Base-by-base conservation (phyloP, 2,329 filamentous ascomycete species). In the Beauveria caledonica region DNA sequence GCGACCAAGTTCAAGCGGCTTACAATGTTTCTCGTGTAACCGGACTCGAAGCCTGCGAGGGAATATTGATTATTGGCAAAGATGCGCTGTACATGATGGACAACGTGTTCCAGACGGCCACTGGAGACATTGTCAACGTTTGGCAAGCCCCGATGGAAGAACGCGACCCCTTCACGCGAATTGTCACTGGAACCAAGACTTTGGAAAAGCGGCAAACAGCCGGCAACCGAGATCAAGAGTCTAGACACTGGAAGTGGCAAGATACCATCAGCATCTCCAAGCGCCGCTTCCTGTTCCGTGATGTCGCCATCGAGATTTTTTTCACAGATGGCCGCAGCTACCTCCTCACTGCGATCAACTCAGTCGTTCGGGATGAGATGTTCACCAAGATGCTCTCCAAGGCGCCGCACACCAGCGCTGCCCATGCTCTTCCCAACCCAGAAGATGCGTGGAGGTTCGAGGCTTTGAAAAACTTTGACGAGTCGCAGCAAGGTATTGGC, bases 311-410 rank as follows among this genome's bases (percentile, higher is more conserved):
- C n/a, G 94, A 99, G 70, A 84, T 97, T 2, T 99, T 99, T 76
- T 99, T 99, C 71, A 92, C 92, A 0, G 95, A 99, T 70, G 94
- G 94, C 1, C 87, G 92, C 60, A 99, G 94, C 74, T 99, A 97
- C 71, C 80, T 99, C 17, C 75, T 99, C 61, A 97, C 93, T 0
- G 86, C 92, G 3, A 88, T 92, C 61, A 91, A 88, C 40, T 81
- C 88, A 0, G 75, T 77, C 36, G 78, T 86, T 42, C 84, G 94
- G 63, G 91, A 99, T 69, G 89, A 93, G 61, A 78, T 99, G 3
- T 92, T 90, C 65, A 79, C 81, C 17, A 90, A 88, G 64, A 84
- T 99, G 55, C 80, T 86, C 23, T 80, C 78, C 63, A 92, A 92
- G 72, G 91, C 92, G 6, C 90, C 91, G 3, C 90, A 94, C 64